A percentile compares a stretch with the other conserved stretches of the same genome.
phyloP scores from a whole-genome alignment of 768 basidiomycete species.

The Leccinellum luteum region DNA sequence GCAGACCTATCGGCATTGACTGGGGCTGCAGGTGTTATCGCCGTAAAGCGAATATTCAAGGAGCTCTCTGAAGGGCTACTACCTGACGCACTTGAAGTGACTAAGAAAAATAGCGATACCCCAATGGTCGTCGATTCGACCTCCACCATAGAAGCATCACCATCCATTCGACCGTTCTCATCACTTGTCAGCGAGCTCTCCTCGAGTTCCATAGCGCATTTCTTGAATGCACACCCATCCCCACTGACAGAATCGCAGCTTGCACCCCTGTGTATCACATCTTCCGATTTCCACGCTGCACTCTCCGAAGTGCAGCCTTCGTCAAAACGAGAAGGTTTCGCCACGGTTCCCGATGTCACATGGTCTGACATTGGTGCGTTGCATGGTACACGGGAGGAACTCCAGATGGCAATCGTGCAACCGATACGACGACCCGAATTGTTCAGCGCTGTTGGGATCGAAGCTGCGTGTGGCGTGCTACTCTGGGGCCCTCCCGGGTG shows the following conservation, averaged over 20 bases:
- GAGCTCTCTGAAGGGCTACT: slow-evolving; percentile 67
- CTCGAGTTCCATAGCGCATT: slow-evolving; percentile 78
- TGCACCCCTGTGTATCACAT: slow-evolving; percentile 75
- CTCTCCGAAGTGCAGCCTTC: slow-evolving; percentile 93
- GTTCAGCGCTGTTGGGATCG: slow-evolving; percentile 86
- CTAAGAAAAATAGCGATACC: slow-evolving; percentile 23
- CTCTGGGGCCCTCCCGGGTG: slow-evolving; percentile 99
- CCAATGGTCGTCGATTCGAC: slow-evolving; percentile 39
- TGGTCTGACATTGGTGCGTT: slow-evolving; percentile 96
- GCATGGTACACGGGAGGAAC: slow-evolving; percentile 79
- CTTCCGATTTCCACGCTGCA: slow-evolving; percentile 75
- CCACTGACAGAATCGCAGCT: slow-evolving; percentile 79
- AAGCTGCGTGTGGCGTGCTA: slow-evolving; percentile 88
- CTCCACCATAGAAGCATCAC: slow-evolving; percentile 16
- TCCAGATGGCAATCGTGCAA: slow-evolving; percentile 97
- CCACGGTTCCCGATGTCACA: slow-evolving; percentile 92
- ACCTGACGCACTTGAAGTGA: slow-evolving; percentile 35
- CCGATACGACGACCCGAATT: slow-evolving; percentile 89
- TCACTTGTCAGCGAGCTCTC: slow-evolving; percentile 41
- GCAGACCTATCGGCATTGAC: slow-evolving; percentile 90
- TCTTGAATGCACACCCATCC: slow-evolving; percentile 82
- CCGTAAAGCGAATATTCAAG: slow-evolving; percentile 94
- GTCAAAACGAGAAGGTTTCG: slow-evolving; percentile 95
- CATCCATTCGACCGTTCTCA: slow-evolving; percentile 31
- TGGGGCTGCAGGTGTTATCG: slow-evolving; percentile 91